phyloP scores from a whole-genome alignment of 495 filamentous ascomycete species.

The Talaromyces trachyspermus region DNA sequence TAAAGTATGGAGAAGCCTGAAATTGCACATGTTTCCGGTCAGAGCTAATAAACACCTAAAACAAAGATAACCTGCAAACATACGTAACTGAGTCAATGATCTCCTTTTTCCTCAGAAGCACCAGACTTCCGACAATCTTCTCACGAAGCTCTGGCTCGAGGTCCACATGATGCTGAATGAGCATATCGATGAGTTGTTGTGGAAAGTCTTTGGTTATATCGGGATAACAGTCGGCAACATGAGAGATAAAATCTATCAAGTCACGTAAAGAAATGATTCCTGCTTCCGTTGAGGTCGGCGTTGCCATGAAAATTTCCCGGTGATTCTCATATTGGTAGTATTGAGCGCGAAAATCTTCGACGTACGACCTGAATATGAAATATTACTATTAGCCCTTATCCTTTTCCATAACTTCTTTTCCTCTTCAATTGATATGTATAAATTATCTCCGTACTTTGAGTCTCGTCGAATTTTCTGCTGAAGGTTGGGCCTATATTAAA shows the following conservation, averaged over 20 bases:
- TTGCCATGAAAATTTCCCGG: conserved; percentile 79
- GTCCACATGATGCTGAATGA: conserved; percentile 71
- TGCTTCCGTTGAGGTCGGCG: conserved; percentile 67
- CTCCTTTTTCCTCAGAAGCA: conserved; percentile 83
- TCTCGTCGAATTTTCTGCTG: conserved; percentile 86
- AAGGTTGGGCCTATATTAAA: conserved; percentile 56
- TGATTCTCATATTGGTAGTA: conserved; percentile 89
- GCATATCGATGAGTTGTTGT: conserved; percentile 69
- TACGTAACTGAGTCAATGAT: conserved; percentile 74
- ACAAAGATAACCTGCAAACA: conserved; percentile 10
- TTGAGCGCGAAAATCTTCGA: conserved; percentile 78
- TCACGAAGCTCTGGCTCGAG: conserved; percentile 79
- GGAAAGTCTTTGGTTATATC: conserved; percentile 68
- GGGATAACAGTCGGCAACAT: conserved; percentile 91
- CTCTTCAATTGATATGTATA: background rate
- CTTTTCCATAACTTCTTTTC: background rate
- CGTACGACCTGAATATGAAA: conserved; percentile 58
- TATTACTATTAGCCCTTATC: background rate
- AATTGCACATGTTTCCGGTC: background rate
- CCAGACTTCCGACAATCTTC: conserved; percentile 87
- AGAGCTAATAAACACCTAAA: background rate
- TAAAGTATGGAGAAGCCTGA: conserved; percentile 69
- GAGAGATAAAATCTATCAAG: conserved; percentile 80
- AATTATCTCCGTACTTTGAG: conserved; percentile 49
- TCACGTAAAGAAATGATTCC: conserved; percentile 76